phyloP scores from a whole-genome alignment of 2,329 filamentous ascomycete genomes.

The Sporothrix dimorphospora region DNA sequence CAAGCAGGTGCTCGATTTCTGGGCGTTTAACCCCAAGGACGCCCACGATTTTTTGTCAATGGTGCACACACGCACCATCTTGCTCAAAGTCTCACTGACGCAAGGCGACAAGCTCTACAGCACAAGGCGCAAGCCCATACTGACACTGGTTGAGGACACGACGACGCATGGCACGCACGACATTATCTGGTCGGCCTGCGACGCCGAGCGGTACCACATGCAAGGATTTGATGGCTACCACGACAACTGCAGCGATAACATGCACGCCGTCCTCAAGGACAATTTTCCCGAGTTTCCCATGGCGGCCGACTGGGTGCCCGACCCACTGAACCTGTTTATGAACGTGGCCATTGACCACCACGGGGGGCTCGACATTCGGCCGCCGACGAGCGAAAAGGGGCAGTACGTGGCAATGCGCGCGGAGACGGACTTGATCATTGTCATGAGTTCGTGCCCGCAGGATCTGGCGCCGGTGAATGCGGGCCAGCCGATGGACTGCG shows the following conservation, averaged over 20 bases:
- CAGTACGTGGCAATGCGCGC: constrained; percentile 43
- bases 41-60: constrained; percentile 43
- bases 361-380: constrained; percentile 40
- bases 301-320: constrained; percentile 43
- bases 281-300: constrained; percentile 37
- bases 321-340: constrained; percentile 51
- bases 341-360: constrained; percentile 45
- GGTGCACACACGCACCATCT: constrained; percentile 44
- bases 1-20: constrained; percentile 55
- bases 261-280: constrained; percentile 40
- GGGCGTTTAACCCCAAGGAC: constrained; percentile 48
- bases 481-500: constrained; percentile 43
- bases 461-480: constrained; percentile 45
- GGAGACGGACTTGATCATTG: constrained; percentile 44
- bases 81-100: constrained; percentile 38
- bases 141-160: constrained; percentile 45
- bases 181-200: constrained; percentile 47
- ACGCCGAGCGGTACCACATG: constrained; percentile 44
- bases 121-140: constrained; percentile 43
- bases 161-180: constrained; percentile 46
- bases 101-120: constrained; percentile 43
- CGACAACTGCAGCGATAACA: constrained; percentile 47
- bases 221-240: constrained; percentile 45
- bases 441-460: constrained; percentile 49
- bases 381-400: constrained; percentile 42